These are phyloP conservation scores for Pyricularia grisea DNA, from an alignment of 2,329 filamentous ascomycete genomes.

Conservation along the genomic window DNA sequence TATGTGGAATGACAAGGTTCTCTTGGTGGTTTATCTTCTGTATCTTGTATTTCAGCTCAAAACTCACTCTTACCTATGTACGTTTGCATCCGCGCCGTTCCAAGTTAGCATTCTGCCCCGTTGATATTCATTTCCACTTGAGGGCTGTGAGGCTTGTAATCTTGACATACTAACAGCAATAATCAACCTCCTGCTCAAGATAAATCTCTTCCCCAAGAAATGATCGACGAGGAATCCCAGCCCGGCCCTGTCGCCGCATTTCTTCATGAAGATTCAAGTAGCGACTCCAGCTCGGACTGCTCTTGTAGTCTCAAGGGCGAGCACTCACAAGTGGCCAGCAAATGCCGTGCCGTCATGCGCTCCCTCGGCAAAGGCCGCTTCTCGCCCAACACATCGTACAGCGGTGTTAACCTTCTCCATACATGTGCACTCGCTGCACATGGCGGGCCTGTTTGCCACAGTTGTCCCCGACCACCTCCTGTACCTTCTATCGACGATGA, in stretches of 20 bases:
- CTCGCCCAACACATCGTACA: background rate
- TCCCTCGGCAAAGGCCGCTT: background rate
- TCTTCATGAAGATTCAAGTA: conserved; percentile 53
- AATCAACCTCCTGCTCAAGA: conserved; percentile 23
- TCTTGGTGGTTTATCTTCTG: conserved; percentile 72
- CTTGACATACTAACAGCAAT: background rate
- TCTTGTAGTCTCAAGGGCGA: background rate
- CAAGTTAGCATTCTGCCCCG: background rate
- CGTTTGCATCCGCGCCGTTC: background rate
- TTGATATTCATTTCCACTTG: background rate
- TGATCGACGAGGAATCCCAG: conserved; percentile 84
- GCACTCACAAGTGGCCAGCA: background rate
- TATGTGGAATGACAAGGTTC: conserved; percentile 35
- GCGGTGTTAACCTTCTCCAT: background rate
- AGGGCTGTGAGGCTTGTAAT: background rate
- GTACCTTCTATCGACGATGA: background rate
- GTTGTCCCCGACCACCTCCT: background rate
- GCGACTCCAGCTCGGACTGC: background rate
- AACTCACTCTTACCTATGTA: conserved; percentile 75
- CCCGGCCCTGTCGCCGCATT: conserved; percentile 78
- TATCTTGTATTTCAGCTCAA: conserved; percentile 89
- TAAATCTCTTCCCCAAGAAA: conserved; percentile 82
- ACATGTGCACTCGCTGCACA: background rate
- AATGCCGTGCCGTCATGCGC: background rate
- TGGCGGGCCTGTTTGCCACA: background rate